These are phyloP conservation scores for Loxodes magnus DNA, from an alignment of 73 alveolate genomes.

Conservation along the genomic window DNA sequence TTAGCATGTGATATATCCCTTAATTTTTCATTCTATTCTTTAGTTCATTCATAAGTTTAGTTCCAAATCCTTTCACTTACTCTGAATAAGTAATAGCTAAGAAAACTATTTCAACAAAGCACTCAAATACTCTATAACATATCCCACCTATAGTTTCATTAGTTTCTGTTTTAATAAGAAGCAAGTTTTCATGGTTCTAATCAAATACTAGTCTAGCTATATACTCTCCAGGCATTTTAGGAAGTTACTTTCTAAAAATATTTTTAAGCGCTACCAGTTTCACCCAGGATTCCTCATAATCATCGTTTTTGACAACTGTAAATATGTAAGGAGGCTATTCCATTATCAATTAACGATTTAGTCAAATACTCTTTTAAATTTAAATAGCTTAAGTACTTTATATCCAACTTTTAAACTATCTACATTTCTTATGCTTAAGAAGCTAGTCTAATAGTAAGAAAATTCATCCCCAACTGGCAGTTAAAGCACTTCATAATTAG, in stretches of 20 bases:
- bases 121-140: conserved; percentile 66
- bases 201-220: conserved; percentile 87
- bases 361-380: too few relatives aligned
- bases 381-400: too few relatives aligned
- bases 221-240: conserved; percentile 96
- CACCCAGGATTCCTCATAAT: too few relatives aligned
- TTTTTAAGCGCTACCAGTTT: conserved; percentile 76
- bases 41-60: conserved; percentile 88
- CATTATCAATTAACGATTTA: too few relatives aligned
- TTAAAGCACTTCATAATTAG: too few relatives aligned
- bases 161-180: conserved; percentile 41
- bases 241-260: conserved; percentile 85
- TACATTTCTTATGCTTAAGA: too few relatives aligned
- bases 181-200: conserved; percentile 81
- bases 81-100: conserved; percentile 78
- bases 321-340: too few relatives aligned
- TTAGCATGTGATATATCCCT: conserved; percentile 79
- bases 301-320: too few relatives aligned
- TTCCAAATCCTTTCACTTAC: conserved; percentile 89
- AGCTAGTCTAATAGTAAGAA: too few relatives aligned
- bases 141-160: conserved; percentile 47
- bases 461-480: too few relatives aligned
- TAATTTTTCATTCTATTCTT: conserved; percentile 68
- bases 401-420: too few relatives aligned
- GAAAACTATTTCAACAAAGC: conserved; percentile 92